These are phyloP conservation scores for Alternaria sp. DNA, from an alignment of 2,329 filamentous ascomycete species.

Conservation along the genomic window DNA sequence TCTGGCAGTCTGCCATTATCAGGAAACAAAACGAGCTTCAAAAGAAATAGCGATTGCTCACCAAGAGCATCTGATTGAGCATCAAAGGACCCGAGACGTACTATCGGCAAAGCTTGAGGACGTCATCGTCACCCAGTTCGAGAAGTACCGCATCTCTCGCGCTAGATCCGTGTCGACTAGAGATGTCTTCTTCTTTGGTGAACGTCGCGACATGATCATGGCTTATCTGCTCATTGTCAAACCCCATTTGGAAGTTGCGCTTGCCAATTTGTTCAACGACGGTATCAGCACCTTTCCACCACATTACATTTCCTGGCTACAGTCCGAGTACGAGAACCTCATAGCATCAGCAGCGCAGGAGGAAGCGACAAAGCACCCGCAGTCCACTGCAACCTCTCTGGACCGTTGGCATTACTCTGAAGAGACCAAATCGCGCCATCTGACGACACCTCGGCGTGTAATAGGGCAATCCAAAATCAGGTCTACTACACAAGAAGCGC, in stretches of 20 bases:
- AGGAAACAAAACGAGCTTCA: neutral
- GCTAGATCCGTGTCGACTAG: neutral
- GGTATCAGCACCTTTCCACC: neutral
- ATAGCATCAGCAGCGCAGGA: slow-evolving; percentile 20
- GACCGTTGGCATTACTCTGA: slow-evolving; percentile 15
- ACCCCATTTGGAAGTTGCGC: neutral
- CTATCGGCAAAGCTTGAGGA: slow-evolving; percentile 2
- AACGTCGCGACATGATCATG: slow-evolving; percentile 17
- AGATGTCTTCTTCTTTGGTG: slow-evolving; percentile 14
- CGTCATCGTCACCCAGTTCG: slow-evolving; percentile 1
- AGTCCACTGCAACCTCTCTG: slow-evolving; percentile 10
- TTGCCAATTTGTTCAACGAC: neutral
- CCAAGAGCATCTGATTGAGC: neutral
- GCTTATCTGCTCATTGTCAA: slow-evolving; percentile 13
- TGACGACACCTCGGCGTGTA: neutral
- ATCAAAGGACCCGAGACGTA: slow-evolving; percentile 8
- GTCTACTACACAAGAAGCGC: neutral
- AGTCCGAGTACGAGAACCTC: slow-evolving; percentile 13
- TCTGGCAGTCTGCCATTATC: neutral
- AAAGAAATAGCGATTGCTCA: neutral
- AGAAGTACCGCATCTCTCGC: neutral
- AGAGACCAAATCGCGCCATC: neutral
- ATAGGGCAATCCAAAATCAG: neutral
- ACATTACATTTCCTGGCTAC: slow-evolving; percentile 4
- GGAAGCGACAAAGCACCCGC: slow-evolving; percentile 8